Evolutionary conservation across 192 early-diverging fungal genomes (phyloP), one percentile per base, ranked within the genome.

Genomic region (Diversispora epigaea): DNA sequence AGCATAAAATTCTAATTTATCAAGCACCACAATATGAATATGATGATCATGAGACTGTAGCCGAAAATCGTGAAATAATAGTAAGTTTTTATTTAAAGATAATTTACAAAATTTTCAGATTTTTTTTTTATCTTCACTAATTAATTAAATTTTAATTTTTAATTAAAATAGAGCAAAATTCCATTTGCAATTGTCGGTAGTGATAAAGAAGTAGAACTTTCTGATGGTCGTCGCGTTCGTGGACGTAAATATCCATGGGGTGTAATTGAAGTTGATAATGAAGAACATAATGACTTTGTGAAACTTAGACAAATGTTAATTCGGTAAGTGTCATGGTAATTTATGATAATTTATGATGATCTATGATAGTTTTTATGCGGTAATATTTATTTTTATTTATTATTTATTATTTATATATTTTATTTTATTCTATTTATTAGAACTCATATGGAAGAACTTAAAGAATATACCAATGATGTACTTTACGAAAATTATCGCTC

Each of bases 371-470:
- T 68, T 55, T 58, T 14, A 40, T n/a, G 19, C 4, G 6, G 4
- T 21, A 57, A 14, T 61, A 44, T 56, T 19, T 6, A n/a, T 61
- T 57, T n/a, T 43, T 67, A 15, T 12, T 43, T 66, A 46, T 17
- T 22, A n/a, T n/a, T n/a, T n/a, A n/a, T n/a, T n/a, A n/a, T n/a
- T n/a, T n/a, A n/a, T n/a, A n/a, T n/a, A n/a, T 41, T 21, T 15
- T 43, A 55, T n/a, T 17, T 22, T 41, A 40, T 32, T 32, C 25
- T 32, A 32, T 32, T 32, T 32, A 2, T 32, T 74, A 85, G 92
- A 79, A 96, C 96, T 41, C 97, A 99, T 84, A 89, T 99, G 88
- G 95, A 99, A 81, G 97, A 99, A 81, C 89, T 99, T 78, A 96
- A 95, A 80, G 96, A 98, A 82, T 90, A 91, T 65, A 99, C 97